Base-by-base conservation (phyloP, 352 stramenopile genomes). In the Pythium insidiosum region DNA sequence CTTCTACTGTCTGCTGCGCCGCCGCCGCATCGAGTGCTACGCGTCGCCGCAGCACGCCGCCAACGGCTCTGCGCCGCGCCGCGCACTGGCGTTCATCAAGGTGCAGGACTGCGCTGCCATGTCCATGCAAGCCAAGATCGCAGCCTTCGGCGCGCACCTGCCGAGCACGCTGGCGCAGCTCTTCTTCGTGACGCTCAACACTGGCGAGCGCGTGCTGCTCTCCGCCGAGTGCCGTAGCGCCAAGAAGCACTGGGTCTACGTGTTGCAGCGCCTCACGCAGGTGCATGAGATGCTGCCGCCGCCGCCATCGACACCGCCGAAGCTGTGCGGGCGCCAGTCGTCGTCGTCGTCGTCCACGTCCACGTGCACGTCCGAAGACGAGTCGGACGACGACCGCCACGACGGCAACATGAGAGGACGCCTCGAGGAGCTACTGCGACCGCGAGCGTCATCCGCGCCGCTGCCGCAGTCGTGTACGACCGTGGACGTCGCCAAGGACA, bases 121-220 rank as follows among this genome's bases (percentile, higher is more conserved):
- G 46, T 67, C 70, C 4, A 72, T 64, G 49, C 63, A 77, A 30
- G 73, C 75, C 61, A 79, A 86, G 47, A 63, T 84, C 38, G 63
- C 63, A 28, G 48, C 77, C 16, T 86, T 85, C 37, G 75, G 75
- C 12, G 61, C 70, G 0, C 57, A 64, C 37, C 23, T 85, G 15
- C 75, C 75, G 4, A 23, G 57, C 0, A 55, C 77, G 7, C 56
- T 88, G 30, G 41, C 50, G 29, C 58, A 70, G 38, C 68, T 88
- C 65, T 81, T 88, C 36, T 73, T 81, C 48, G 68, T 86, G 19
- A 86, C 75, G 35, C 79, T 73, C 29, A 56, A 63, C n/a, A 76
- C 75, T 34, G 75, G 73, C 12, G 70, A 84, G 38, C 70, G 68
- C 31, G 64, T 85, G 31, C 50, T 81, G n/a, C 49, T 84, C 19